Evolutionary conservation across 257 asterid species (phyloP), one percentile per base, ranked within the genome.

Genomic region (Nicotiana knightiana): DNA sequence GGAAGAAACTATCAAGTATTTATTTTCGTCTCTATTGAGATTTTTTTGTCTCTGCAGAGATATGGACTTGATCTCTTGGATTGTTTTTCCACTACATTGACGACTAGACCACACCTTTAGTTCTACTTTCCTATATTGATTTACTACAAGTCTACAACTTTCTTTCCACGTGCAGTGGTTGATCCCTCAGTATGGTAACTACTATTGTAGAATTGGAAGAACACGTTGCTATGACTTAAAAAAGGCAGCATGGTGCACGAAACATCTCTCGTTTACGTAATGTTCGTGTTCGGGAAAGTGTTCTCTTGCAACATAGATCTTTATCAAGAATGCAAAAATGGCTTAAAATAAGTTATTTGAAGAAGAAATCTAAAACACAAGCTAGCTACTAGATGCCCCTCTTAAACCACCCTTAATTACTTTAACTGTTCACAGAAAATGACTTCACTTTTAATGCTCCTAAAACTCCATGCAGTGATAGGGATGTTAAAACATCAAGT

Each of bases 361-460:
- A 73, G 48, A 13, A 24, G 59, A 33, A 43, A 46, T 12, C 48
- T 39, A 46, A 6, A 71, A 54, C 2, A 39, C 16, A 18, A 63
- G 61, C 26, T 79, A 79, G 62, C 46, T 63, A 79, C 63, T 35
- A 39, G 76, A 33, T 76, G 46, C 15, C 26, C 13, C 28, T 35
- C 16, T 71, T 12, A 26, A 46, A 30, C 64, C 62, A 79, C 67
- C 63, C 51, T 80, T 17, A 61, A 76, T 79, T 67, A 71, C 51
- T 79, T 82, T 55, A 4, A 46, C 82, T 58, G 77, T 68, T 33
- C 81, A 75, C 3, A 63, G 87, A 91, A 85, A 88, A 87, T 62
- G 94, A 88, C 91, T 48, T 24, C 51, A 83, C 83, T 77, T 28
- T 61, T 84, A 48, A 82, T 85, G 88, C 54, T 82, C 87, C 90